Percentiles rank a stretch among this genome's conserved stretches.
Evolutionary conservation across 441 rosid genomes (phyloP).

Genomic region (Capsella rubella): DNA sequence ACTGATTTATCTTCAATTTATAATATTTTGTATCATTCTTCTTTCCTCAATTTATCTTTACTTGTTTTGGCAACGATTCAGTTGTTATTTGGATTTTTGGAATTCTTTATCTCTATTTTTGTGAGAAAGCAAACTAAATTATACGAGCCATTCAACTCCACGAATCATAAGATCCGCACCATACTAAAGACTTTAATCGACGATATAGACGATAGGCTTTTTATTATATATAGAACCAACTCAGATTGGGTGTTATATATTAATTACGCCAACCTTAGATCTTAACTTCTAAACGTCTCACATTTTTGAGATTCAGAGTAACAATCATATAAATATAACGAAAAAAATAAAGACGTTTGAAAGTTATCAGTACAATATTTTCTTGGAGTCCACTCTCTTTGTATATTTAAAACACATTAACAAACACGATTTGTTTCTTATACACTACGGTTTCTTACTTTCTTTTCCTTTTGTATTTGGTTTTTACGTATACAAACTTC

Average conservation of each 20-base stretch:
- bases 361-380: too few species aligned
- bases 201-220: too few species aligned
- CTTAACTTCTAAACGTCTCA: slow-evolving; percentile 4
- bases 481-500: background rate
- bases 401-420: too few species aligned
- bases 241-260: background rate
- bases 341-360: background rate
- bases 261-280: background rate
- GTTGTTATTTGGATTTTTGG: background rate
- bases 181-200: background rate
- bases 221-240: background rate
- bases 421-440: too few species aligned
- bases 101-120: background rate
- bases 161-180: background rate
- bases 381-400: too few species aligned
- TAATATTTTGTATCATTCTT: background rate
- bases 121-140: background rate
- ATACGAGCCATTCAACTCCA: slow-evolving; percentile 8
- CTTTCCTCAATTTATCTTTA: background rate
- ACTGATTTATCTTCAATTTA: background rate
- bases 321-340: background rate
- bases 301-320: background rate
- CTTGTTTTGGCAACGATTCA: background rate
- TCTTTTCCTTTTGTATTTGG: background rate
- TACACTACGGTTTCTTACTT: background rate